phyloP scores from a whole-genome alignment of 2,329 filamentous ascomycete species.

The Phialophora expanda region DNA sequence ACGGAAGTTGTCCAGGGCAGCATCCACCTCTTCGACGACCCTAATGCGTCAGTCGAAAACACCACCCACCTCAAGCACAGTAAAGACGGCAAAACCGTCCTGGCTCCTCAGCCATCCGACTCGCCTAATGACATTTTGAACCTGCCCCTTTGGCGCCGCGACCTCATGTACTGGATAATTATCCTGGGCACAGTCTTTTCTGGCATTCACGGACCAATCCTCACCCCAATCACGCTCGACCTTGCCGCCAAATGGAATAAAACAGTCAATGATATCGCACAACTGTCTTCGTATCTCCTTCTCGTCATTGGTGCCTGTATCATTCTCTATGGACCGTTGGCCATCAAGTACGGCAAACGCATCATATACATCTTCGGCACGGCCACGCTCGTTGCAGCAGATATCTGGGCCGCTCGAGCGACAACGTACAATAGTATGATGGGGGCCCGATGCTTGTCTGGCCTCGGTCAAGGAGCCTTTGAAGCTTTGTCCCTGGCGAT shows the following conservation, averaged over 20 bases:
- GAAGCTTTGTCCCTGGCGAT: conserved; percentile 92
- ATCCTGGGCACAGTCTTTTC: conserved; percentile 68
- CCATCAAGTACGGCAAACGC: conserved; percentile 86
- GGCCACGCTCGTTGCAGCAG: conserved; percentile 59
- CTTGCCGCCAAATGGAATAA: conserved; percentile 89
- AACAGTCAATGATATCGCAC: conserved; percentile 66
- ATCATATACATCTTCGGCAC: conserved; percentile 73
- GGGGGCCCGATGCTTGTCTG: conserved; percentile 82
- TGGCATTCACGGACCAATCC: conserved; percentile 45
- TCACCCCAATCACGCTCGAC: conserved; percentile 69
- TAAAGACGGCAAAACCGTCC: conserved; percentile 77
- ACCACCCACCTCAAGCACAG: conserved; percentile 23
- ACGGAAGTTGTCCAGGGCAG: conserved; percentile 21
- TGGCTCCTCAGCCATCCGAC: conserved; percentile 91
- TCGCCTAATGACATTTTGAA: conserved; percentile 89
- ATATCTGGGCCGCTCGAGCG: conserved; percentile 82
- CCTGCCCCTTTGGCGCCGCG: conserved; percentile 81
- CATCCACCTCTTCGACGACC: conserved; percentile 22
- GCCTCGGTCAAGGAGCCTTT: conserved; percentile 83
- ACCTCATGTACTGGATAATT: conserved; percentile 85
- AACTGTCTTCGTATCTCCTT: conserved; percentile 67
- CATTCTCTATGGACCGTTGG: conserved; percentile 77
- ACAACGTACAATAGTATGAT: conserved; percentile 79
- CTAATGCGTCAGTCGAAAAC: conserved; percentile 9
- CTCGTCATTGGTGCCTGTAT: conserved; percentile 78